Evolutionary conservation across 768 basidiomycete genomes (phyloP), one percentile per base, ranked within the genome.

Genomic region (Wakefieldia striispora): DNA sequence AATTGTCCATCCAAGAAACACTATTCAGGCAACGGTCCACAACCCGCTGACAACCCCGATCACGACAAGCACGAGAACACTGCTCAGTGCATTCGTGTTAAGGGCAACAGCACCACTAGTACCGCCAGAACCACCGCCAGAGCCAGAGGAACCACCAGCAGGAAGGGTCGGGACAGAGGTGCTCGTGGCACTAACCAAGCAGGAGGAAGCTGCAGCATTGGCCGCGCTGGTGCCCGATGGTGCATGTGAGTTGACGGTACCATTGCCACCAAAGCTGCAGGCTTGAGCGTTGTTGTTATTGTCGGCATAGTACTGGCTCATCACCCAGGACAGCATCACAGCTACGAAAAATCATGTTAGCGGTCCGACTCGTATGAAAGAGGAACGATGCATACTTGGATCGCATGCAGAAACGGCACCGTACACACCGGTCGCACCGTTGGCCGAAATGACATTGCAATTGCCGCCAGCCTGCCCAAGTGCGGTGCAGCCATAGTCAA

Each of bases 231-330:
- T 70, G 40, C 66, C 62, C 7, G 84, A 63, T 26, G 85, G 76
- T 14, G 81, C 80, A 3, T 61, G 63, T 14, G 72, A 11, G 59
- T 89, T 88, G 55, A 91, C 73, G 14, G 89, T 91, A 6, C 84
- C 93, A 62, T 97, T 97, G 8, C 93, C 91, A 45, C 68, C 67
- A 64, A 97, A 95, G 72, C 78, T 80, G 70, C 93, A 95, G 8
- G 88, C 75, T 44, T 78, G 72, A 16, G 71, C 61, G 46, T 83
- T 70, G 53, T 79, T 77, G 65, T 78, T 78, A 47, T 79, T 79
- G 26, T 73, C 65, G 60, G 88, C 81, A 62, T 86, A 95, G 66
- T 79, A 92, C 50, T 83, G 72, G 65, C 80, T 87, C 82, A 95
- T 88, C 41, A 86, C 83, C 65, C 81, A 95, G 19, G 88, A 90